Conservation (phyloP, 2,329 filamentous ascomycete species). For the Leptographium radiaticola region DNA sequence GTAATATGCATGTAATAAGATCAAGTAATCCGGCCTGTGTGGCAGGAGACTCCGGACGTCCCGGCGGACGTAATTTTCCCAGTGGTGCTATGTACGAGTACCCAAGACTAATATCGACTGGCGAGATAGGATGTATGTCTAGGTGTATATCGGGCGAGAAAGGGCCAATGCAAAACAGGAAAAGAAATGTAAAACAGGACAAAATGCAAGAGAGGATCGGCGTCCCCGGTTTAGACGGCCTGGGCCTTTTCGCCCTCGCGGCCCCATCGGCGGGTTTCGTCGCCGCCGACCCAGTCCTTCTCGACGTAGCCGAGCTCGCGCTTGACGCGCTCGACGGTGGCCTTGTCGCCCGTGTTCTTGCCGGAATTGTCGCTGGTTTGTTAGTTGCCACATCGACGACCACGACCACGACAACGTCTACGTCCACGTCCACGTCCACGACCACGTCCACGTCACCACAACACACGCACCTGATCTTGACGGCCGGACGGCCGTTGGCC, state of each 20-base stretch:
- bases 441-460: background rate
- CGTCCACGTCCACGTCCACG: background rate
- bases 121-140: background rate
- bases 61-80: background rate
- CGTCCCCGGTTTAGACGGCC: background rate
- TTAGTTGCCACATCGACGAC: background rate
- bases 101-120: background rate
- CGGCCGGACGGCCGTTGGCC: constrained; percentile 64
- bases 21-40: no score
- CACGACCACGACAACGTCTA: background rate
- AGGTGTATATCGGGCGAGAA: constrained; percentile 1
- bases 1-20: no score
- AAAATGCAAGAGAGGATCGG: background rate
- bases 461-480: constrained; percentile 63
- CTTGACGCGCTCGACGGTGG: constrained; percentile 73
- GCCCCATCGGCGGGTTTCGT: constrained; percentile 77
- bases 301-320: constrained; percentile 74
- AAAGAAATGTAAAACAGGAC: background rate
- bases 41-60: background rate
- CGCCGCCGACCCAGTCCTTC: constrained; percentile 67
- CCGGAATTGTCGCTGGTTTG: constrained; percentile 57
- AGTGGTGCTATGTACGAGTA: no score
- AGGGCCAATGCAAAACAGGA: background rate
- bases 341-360: constrained; percentile 86
- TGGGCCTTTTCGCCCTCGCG: constrained; percentile 24